A percentile compares a stretch with the other conserved stretches of the same genome.
These are phyloP conservation scores for Hanseniaspora meyeri DNA, from an alignment of 805 yeast species.

Conservation along the genomic window DNA sequence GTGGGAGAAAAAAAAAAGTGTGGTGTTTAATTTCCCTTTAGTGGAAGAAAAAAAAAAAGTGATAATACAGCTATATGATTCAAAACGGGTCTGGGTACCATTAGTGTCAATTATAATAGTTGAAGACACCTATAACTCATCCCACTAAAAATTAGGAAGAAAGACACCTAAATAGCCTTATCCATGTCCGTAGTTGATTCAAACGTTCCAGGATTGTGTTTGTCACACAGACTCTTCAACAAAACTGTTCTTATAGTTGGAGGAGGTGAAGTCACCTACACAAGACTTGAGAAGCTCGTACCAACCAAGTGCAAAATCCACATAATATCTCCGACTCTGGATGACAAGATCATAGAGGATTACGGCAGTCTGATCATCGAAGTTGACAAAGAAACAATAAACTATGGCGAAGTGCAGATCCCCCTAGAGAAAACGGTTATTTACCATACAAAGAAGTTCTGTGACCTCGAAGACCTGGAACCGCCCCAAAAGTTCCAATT, in stretches of 20 bases:
- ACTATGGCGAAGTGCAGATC: background rate
- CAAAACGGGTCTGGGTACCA: too few relatives aligned
- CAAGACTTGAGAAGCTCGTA: slow-evolving; percentile 24
- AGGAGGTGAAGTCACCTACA: slow-evolving; percentile 27
- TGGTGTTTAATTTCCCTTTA: background rate
- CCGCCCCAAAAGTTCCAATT: background rate
- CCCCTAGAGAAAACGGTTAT: background rate
- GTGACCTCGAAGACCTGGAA: slow-evolving; percentile 3
- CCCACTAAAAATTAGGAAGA: too few relatives aligned
- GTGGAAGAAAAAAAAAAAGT: too few relatives aligned
- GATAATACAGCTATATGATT: too few relatives aligned
- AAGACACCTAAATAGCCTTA: too few relatives aligned
- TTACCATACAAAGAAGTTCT: background rate
- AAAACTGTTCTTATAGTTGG: slow-evolving; percentile 25
- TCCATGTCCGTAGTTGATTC: slow-evolving; percentile 8
- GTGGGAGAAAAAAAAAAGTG: background rate
- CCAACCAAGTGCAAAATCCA: slow-evolving; percentile 27
- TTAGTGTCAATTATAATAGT: too few relatives aligned
- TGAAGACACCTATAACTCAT: too few relatives aligned
- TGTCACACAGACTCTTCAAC: slow-evolving; percentile 24
- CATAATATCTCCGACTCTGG: slow-evolving; percentile 18
- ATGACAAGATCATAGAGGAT: background rate
- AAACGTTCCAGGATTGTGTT: slow-evolving; percentile 19
- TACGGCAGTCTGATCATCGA: background rate
- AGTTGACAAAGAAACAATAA: background rate